Evolutionary conservation across 1,284 basidiomycete species (phyloP).

Genomic region (Malassezia yamatoensis): DNA sequence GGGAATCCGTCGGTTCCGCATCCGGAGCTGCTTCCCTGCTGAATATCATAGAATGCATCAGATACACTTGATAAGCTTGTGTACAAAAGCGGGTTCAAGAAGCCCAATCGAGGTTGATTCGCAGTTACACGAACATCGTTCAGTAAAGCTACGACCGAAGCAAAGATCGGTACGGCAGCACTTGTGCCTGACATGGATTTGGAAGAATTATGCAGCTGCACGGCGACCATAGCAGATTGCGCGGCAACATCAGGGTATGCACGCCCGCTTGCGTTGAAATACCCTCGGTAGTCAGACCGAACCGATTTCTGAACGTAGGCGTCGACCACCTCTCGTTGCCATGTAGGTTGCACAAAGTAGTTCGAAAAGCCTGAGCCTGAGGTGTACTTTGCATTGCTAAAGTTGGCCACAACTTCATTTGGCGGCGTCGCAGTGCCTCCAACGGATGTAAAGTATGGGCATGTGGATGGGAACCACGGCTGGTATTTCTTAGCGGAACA

Average conservation of each 20-base stretch:
- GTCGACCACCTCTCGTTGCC: constrained; percentile 56
- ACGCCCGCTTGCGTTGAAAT: constrained; percentile 55
- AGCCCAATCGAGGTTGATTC: constrained; percentile 3
- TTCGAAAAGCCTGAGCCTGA: constrained; percentile 63
- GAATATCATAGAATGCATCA: constrained; percentile 1
- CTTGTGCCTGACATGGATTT: constrained; percentile 2
- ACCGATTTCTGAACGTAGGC: constrained; percentile 53
- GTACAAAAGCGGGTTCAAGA: constrained; percentile 11
- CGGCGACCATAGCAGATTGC: background rate
- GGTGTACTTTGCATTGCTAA: constrained; percentile 51
- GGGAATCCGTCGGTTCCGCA: constrained; percentile 5
- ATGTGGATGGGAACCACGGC: constrained; percentile 62
- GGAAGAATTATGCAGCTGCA: background rate
- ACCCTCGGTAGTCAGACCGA: constrained; percentile 32
- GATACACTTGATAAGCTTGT: background rate
- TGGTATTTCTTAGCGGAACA: constrained; percentile 53
- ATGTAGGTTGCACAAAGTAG: constrained; percentile 57
- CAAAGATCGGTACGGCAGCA: constrained; percentile 1
- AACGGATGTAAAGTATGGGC: constrained; percentile 55
- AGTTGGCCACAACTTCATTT: constrained; percentile 25
- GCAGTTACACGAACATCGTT: constrained; percentile 9
- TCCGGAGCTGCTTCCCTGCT: background rate
- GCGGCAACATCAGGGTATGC: constrained; percentile 60
- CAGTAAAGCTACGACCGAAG: constrained; percentile 1
- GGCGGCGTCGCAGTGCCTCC: constrained; percentile 55